A percentile compares a stretch with the other conserved stretches of the same genome.
These are phyloP conservation scores for Candida saitoana DNA, from an alignment of 805 yeast genomes.

Conservation along the genomic window DNA sequence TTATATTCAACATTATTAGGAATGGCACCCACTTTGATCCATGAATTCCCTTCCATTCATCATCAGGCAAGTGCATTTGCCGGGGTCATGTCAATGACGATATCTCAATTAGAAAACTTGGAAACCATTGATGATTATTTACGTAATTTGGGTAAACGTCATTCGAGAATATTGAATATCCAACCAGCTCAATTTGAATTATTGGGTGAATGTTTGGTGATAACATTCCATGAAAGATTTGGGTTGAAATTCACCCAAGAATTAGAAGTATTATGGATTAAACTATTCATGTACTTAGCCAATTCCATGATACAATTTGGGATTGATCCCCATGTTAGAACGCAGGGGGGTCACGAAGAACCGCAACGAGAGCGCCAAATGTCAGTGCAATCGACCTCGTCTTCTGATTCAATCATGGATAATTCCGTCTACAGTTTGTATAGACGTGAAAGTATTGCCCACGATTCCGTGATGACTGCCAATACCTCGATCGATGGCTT, in stretches of 20 bases:
- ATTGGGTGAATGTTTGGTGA: slow-evolving; percentile 70
- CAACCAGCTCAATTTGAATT: slow-evolving; percentile 63
- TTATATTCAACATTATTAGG: slow-evolving; percentile 65
- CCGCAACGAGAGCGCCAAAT: background rate
- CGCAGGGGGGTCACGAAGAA: slow-evolving; percentile 2
- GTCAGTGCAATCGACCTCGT: background rate
- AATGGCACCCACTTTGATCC: slow-evolving; percentile 58
- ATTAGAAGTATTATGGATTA: slow-evolving; percentile 67
- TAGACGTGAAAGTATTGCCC: background rate
- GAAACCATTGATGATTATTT: slow-evolving; percentile 55
- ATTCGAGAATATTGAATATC: slow-evolving; percentile 69
- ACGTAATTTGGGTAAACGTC: slow-evolving; percentile 64
- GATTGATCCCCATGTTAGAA: slow-evolving; percentile 42
- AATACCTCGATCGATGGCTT: background rate
- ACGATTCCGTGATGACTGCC: background rate
- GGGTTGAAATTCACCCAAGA: slow-evolving; percentile 50
- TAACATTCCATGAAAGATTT: slow-evolving; percentile 65
- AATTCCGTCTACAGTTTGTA: background rate
- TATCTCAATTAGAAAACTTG: slow-evolving; percentile 59
- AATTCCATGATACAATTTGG: slow-evolving; percentile 63
- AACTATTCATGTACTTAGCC: slow-evolving; percentile 63
- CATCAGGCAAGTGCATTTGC: slow-evolving; percentile 82
- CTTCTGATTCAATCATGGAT: background rate
- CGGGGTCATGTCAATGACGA: slow-evolving; percentile 67
- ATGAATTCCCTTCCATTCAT: slow-evolving; percentile 65